Evolutionary conservation across 805 yeast species (phyloP), one percentile per base, ranked within the genome.

Genomic region (Ogataea parapolymorpha): DNA sequence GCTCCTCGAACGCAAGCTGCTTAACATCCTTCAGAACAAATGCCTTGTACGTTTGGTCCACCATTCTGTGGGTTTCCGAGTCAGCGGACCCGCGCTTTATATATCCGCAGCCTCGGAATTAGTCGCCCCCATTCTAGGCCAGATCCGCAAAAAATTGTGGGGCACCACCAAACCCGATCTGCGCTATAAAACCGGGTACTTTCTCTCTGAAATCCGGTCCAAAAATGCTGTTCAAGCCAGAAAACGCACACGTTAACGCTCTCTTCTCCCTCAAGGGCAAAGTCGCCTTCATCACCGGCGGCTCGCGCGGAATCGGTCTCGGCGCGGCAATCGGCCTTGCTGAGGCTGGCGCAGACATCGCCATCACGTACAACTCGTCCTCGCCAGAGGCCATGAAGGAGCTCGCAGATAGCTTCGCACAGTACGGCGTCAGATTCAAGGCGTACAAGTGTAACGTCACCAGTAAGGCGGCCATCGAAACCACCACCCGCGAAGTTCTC

Each of bases 11-110:
- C 20, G 68, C 65, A 50, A 87, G 81, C 39, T 77, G 76, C 53
- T 79, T 78, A 46, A 79, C 68, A 53, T 77, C 75, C 54, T 78
- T 74, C 35, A 88, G 68, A 5, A 87, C 90, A 45, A 85, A 70
- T 34, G 87, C 71, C 55, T 64, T 66, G 42, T 64, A 64, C 8
- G 29, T 14, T 14, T 31, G 20, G 32, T 29, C 32, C 17, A 29
- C 32, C 32, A 29, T 29, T 13, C 20, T 29, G 32, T 16, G n/a
- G n/a, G 10, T 10, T n/a, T 12, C 20, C n/a, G 6, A 9, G 13
- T 5, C 12, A 11, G 12, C 20, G 22, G 20, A 9, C n/a, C 12
- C 15, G 22, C 32, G 20, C 3, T 16, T 29, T 29, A 29, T 29
- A 29, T 29, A 29, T 13, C 22, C 32, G 6, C 17, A 17, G 24